Percentiles rank a stretch among this genome's conserved stretches.
These are phyloP conservation scores for Fraxinus quadrangulata DNA, from an alignment of 257 asterid species.

Conservation along the genomic window DNA sequence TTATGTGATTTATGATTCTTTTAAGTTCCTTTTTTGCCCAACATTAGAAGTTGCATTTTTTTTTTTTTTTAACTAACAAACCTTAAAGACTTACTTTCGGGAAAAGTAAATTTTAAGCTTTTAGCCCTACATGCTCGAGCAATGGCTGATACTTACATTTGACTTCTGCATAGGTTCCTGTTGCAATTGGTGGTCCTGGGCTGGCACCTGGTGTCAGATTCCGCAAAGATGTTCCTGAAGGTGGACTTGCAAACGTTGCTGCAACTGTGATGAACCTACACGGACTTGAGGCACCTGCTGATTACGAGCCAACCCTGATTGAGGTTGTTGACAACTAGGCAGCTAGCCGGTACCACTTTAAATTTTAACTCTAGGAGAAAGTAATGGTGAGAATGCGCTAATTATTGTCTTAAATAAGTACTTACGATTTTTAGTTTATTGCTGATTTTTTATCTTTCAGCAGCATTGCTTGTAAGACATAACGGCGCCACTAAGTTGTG, in stretches of 20 bases:
- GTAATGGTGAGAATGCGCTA: not conserved
- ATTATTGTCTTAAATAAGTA: not conserved
- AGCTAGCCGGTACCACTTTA: not conserved
- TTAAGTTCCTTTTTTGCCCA: not conserved
- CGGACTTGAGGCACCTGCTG: conserved; percentile 80
- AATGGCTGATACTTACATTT: not conserved
- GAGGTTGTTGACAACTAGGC: conserved; percentile 72
- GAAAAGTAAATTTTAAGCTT: not conserved
- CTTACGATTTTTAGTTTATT: not conserved
- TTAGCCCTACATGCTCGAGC: not conserved
- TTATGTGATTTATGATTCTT: not conserved
- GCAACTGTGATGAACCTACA: conserved; percentile 95
- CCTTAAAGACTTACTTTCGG: too few relatives aligned
- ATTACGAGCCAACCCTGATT: conserved; percentile 86
- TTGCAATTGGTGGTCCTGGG: conserved; percentile 98
- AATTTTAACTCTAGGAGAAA: not conserved
- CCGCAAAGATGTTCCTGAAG: conserved; percentile 76
- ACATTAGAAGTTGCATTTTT: too few relatives aligned
- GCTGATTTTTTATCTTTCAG: not conserved
- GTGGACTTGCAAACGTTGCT: conserved; percentile 94
- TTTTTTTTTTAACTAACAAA: not conserved
- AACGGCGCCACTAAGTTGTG: not conserved
- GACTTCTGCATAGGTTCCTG: conserved; percentile 57
- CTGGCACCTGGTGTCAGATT: conserved; percentile 68
- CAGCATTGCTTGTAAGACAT: not conserved